phyloP scores from a whole-genome alignment of 495 filamentous ascomycete species.

The Sabuloglossum arenarium region DNA sequence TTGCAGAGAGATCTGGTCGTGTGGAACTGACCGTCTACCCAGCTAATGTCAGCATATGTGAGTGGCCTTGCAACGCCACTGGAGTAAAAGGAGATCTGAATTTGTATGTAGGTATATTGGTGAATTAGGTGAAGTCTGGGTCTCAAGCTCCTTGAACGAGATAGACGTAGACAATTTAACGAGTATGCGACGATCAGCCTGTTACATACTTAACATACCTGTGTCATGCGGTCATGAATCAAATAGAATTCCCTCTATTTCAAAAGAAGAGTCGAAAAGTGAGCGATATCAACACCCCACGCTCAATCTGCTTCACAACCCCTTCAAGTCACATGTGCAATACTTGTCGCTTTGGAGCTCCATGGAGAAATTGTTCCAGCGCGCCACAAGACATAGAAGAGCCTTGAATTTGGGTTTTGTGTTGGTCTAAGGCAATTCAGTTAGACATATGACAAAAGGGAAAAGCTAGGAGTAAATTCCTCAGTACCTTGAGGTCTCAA shows the following conservation, averaged over 20 bases:
- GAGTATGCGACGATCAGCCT: too few relatives aligned
- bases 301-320: constrained; percentile 65
- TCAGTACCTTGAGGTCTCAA: neutral
- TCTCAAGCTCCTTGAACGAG: too few relatives aligned
- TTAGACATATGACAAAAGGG: neutral
- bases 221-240: constrained; percentile 83
- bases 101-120: too few relatives aligned
- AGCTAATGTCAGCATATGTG: neutral
- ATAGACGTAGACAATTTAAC: too few relatives aligned
- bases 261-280: constrained; percentile 30
- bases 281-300: constrained; percentile 53
- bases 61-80: neutral
- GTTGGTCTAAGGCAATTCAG: neutral
- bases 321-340: constrained; percentile 60
- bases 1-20: constrained; percentile 42
- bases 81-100: too few relatives aligned
- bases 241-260: constrained; percentile 30
- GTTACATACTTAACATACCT: neutral
- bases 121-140: too few relatives aligned
- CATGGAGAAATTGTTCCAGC: constrained; percentile 80
- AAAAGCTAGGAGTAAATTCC: neutral
- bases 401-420: constrained; percentile 2
- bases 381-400: constrained; percentile 57
- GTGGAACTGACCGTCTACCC: constrained; percentile 39
- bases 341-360: constrained; percentile 89